Conservation (phyloP, 768 basidiomycete genomes). For the Suillus luteus region DNA sequence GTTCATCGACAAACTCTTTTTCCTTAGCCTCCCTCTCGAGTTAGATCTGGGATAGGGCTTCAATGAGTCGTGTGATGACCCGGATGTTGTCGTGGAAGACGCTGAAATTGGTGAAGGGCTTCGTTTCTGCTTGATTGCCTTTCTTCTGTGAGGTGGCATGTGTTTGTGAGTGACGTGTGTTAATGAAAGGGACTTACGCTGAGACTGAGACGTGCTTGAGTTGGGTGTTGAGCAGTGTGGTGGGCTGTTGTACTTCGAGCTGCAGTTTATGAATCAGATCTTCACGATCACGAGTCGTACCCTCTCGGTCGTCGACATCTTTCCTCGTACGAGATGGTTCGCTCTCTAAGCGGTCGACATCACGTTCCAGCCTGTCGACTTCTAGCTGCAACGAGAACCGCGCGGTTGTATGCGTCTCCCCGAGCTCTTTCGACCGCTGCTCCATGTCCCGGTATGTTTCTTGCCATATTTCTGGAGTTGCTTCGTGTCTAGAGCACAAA, state of each 20-base stretch:
- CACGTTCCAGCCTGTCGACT: conserved; percentile 81
- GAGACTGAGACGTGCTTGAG: conserved; percentile 82
- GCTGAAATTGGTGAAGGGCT: conserved; percentile 90
- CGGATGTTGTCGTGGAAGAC: conserved; percentile 86
- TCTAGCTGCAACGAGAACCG: conserved; percentile 89
- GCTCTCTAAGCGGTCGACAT: conserved; percentile 78
- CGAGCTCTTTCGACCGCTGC: conserved; percentile 73
- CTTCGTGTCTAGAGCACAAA: conserved; percentile 66
- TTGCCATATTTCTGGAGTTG: conserved; percentile 92
- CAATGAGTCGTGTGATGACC: conserved; percentile 73
- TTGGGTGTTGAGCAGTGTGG: conserved; percentile 80
- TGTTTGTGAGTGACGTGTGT: neutral
- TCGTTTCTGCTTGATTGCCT: conserved; percentile 75
- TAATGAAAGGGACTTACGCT: conserved; percentile 50
- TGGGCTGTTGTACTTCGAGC: conserved; percentile 78
- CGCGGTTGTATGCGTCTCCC: conserved; percentile 82
- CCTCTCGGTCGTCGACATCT: conserved; percentile 70
- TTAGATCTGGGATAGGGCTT: conserved; percentile 82
- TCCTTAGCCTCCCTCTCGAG: conserved; percentile 82
- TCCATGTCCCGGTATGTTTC: conserved; percentile 87
- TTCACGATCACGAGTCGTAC: conserved; percentile 68
- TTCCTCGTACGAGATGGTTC: conserved; percentile 70
- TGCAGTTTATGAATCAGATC: conserved; percentile 72
- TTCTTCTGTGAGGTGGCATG: conserved; percentile 57
- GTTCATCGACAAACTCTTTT: conserved; percentile 79